Evolutionary conservation across 2,329 filamentous ascomycete genomes (phyloP), one percentile per base, ranked within the genome.

Genomic region (Teratosphaeriaceae sp.): DNA sequence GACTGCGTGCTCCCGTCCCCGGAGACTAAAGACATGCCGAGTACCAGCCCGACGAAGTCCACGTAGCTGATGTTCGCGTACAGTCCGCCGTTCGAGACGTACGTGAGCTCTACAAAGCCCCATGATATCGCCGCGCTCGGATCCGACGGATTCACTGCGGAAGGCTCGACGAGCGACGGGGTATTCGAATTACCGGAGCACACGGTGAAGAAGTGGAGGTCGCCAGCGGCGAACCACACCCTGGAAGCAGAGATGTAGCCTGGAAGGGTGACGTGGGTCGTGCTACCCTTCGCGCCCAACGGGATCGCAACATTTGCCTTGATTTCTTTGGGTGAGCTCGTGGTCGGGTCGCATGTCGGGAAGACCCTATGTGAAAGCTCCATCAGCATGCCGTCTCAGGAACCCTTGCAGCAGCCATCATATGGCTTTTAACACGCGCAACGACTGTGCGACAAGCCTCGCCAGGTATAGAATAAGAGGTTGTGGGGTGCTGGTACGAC

Each of bases 11-110:
- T 49, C 34, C 73, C 75, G 34, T 63, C 59, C 16, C 66, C 67
- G 47, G 71, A 74, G 42, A 64, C 63, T 35, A 82, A 71, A 46
- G 64, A 59, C 49, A 82, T 70, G 30, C 73, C 71, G n/a, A 78
- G 66, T 0, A 70, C 61, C 13, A 78, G 61, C 3, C 73, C 55
- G 22, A 58, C 46, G 35, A 61, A 60, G 41, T 61, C 58, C 27
- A 61, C 56, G 37, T 55, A 59, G n/a, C 47, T 54, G 33, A 60
- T 49, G 47, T 72, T 70, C 33, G 65, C 67, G 37, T 66, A 71
- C 19, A 71, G 53, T 39, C 68, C 67, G 8, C 29, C 40, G 30
- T 59, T 56, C 64, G 71, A 71, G 38, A 65, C 69, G 58, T 62
- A 68, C 11, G 68, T 71, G 46, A 71, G 66, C 42, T 72, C 69